phyloP scores from a whole-genome alignment of 2,329 filamentous ascomycete genomes.

The Pseudogymnoascus sp. region DNA sequence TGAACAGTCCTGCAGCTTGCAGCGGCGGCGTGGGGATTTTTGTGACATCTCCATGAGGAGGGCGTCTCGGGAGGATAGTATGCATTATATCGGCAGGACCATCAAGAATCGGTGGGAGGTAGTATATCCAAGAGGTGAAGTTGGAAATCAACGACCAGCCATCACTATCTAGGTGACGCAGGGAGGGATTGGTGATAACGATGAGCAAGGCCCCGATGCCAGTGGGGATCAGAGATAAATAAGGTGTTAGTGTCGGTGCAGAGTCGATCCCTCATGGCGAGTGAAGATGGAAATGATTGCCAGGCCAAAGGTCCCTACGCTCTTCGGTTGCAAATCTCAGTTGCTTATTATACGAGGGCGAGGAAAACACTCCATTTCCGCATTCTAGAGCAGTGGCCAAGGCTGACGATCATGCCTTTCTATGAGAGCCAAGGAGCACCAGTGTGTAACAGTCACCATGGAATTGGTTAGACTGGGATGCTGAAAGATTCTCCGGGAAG shows the following conservation, averaged over 20 bases:
- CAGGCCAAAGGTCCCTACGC: neutral
- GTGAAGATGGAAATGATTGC: neutral
- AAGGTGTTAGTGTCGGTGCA: conserved; percentile 5
- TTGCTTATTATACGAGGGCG: neutral
- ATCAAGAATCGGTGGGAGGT: neutral
- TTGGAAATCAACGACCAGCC: neutral
- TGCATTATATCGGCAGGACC: neutral
- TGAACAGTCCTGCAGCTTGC: conserved; percentile 25
- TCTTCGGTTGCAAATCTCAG: neutral
- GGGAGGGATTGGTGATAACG: neutral
- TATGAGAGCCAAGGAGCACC: neutral
- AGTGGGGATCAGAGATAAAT: neutral
- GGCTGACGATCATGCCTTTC: neutral
- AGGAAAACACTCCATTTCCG: neutral
- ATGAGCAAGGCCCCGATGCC: neutral
- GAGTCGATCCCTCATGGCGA: neutral
- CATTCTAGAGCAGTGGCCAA: neutral
- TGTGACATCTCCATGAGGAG: neutral
- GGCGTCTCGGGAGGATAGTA: conserved; percentile 1
- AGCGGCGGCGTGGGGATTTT: conserved; percentile 29
- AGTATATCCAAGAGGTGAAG: neutral
- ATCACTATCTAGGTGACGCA: neutral
- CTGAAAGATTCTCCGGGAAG: neutral
- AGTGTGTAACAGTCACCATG: neutral
- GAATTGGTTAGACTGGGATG: neutral